These are phyloP conservation scores for Telopea speciosissima DNA, from an alignment of 177 flowering plant genomes.

Conservation along the genomic window DNA sequence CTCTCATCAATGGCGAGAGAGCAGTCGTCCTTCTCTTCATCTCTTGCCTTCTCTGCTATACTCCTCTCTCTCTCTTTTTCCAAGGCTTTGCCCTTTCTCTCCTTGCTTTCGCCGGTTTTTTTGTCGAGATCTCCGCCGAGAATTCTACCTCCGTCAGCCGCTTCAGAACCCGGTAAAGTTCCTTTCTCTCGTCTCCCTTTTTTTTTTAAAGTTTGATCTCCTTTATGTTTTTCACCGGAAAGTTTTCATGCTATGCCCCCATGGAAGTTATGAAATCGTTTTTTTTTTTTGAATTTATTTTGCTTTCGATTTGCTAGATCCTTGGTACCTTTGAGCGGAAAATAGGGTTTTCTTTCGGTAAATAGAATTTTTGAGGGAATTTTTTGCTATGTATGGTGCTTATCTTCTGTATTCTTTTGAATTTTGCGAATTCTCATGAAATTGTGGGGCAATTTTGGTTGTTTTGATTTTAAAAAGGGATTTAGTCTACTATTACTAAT, in stretches of 20 bases:
- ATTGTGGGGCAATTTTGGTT: not conserved
- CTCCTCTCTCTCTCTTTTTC: conserved; percentile 26
- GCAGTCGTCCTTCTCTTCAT: conserved; percentile 61
- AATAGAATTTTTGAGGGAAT: not conserved
- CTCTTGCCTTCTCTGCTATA: conserved; percentile 35
- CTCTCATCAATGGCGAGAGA: conserved; percentile 70
- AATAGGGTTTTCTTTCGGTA: not conserved
- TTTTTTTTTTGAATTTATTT: not conserved
- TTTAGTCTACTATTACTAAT: not conserved
- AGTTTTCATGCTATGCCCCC: not conserved
- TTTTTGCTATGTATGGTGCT: not conserved
- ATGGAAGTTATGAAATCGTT: not conserved
- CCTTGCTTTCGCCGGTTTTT: conserved; percentile 50
- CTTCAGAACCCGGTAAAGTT: conserved; percentile 52
- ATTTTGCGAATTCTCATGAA: not conserved
- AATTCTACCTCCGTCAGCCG: conserved; percentile 18
- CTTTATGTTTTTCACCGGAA: too few species aligned
- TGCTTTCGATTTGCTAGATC: not conserved
- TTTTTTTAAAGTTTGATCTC: not conserved
- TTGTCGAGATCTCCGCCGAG: conserved; percentile 58
- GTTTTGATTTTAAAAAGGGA: not conserved
- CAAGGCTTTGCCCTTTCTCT: conserved; percentile 50
- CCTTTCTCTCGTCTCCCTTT: not conserved
- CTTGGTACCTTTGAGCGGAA: not conserved
- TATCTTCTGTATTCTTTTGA: not conserved